A percentile compares a stretch with the other conserved stretches of the same genome.
Evolutionary conservation across 352 stramenopile species (phyloP).

Genomic region (Globisporangium perplexum): DNA sequence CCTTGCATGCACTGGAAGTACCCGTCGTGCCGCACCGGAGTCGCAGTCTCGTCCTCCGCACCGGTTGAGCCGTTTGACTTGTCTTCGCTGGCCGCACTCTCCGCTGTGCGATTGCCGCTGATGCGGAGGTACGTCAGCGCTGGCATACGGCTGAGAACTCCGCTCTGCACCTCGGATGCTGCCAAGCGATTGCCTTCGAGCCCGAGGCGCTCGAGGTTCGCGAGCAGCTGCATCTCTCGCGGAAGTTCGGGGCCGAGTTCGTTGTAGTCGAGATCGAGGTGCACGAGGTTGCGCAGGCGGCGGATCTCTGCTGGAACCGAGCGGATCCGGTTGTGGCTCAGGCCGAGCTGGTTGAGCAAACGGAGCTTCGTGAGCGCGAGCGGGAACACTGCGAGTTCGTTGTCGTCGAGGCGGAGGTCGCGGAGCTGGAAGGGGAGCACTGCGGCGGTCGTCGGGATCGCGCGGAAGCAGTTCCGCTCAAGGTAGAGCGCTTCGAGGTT

Average conservation of each 20-base stretch:
- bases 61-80: not conserved
- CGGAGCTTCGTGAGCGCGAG: constrained; percentile 40
- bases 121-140: constrained; percentile 39
- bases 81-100: not conserved
- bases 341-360: constrained; percentile 44
- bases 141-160: constrained; percentile 25
- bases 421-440: constrained; percentile 33
- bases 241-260: constrained; percentile 32
- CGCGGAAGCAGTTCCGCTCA: constrained; percentile 48
- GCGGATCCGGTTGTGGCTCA: constrained; percentile 54
- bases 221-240: constrained; percentile 27
- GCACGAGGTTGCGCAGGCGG: constrained; percentile 48
- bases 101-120: constrained; percentile 30
- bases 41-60: not conserved
- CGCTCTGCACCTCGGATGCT: constrained; percentile 5
- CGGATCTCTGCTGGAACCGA: constrained; percentile 37
- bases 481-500: constrained; percentile 56
- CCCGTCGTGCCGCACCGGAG: constrained; percentile 36
- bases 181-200: constrained; percentile 52
- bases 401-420: constrained; percentile 51
- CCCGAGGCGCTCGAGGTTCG: constrained; percentile 47
- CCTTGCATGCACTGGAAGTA: constrained; percentile 40
- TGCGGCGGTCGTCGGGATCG: constrained; percentile 25
- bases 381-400: constrained; percentile 42
- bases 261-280: constrained; percentile 69